Percentiles rank a stretch among this genome's conserved stretches.
phyloP scores from a whole-genome alignment of 1,139 yeast species.

The Yamadazyma membranifaciens region DNA sequence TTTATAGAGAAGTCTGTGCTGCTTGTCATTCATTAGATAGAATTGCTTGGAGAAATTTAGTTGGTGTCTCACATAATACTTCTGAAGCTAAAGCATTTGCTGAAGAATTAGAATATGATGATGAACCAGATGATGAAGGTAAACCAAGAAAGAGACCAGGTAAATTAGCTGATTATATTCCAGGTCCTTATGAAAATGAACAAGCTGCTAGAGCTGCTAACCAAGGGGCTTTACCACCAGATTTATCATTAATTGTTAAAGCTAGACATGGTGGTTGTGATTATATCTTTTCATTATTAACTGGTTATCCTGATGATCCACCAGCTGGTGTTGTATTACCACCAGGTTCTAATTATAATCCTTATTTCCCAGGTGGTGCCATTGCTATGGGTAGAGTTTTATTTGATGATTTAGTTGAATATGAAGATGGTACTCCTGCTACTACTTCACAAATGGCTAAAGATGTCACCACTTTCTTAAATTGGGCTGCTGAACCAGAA shows the following conservation, averaged over 20 bases:
- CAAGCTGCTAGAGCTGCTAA: constrained; percentile 99
- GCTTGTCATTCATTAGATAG: constrained; percentile 97
- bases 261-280: constrained; percentile 99
- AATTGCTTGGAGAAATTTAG: constrained; percentile 98
- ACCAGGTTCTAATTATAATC: constrained; percentile 95
- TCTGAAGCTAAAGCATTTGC: constrained; percentile 91
- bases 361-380: constrained; percentile 99
- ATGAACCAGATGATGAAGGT: constrained; percentile 99
- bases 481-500: constrained; percentile 99
- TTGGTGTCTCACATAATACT: constrained; percentile 93
- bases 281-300: constrained; percentile 89
- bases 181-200: constrained; percentile 94
- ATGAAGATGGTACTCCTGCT: constrained; percentile 98
- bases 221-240: constrained; percentile 99
- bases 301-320: constrained; percentile 98
- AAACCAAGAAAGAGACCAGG: constrained; percentile 98
- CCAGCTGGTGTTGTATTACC: constrained; percentile 97
- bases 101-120: constrained; percentile 96
- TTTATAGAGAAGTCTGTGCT: constrained; percentile 97
- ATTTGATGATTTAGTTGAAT: constrained; percentile 95
- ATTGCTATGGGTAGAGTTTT: constrained; percentile 99
- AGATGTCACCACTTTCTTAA: constrained; percentile 92
- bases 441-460: constrained; percentile 99
- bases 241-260: constrained; percentile 93
- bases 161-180: constrained; percentile 93